A percentile compares a stretch with the other conserved stretches of the same genome.
These are phyloP conservation scores for Fomes fomentarius DNA, from an alignment of 1,284 basidiomycete genomes.

Conservation along the genomic window DNA sequence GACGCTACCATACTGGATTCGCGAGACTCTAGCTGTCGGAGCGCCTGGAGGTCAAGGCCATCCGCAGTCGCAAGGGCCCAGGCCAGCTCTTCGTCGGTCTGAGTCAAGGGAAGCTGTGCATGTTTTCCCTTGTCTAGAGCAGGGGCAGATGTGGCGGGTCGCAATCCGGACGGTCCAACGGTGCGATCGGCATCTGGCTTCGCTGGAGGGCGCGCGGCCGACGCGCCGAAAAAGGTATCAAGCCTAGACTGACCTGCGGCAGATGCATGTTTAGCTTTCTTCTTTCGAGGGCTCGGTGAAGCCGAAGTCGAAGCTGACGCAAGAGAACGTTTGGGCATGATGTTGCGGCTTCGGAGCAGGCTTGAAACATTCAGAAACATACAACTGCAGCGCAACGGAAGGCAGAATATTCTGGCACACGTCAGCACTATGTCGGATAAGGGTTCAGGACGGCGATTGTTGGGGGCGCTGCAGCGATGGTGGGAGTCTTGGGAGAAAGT, in stretches of 20 bases:
- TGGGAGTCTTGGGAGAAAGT: slow-evolving; percentile 3
- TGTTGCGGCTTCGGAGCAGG: background rate
- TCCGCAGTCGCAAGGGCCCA: slow-evolving; percentile 32
- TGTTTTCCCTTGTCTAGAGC: slow-evolving; percentile 2
- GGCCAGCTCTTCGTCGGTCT: slow-evolving; percentile 32
- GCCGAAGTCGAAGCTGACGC: slow-evolving; percentile 17
- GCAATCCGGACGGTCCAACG: slow-evolving; percentile 1
- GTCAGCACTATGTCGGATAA: slow-evolving; percentile 5
- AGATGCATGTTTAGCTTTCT: slow-evolving; percentile 27
- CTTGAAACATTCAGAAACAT: slow-evolving; percentile 4
- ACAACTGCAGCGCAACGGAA: background rate
- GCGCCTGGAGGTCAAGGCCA: slow-evolving; percentile 29
- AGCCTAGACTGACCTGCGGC: slow-evolving; percentile 30
- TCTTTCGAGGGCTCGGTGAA: slow-evolving; percentile 30
- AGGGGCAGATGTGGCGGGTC: background rate
- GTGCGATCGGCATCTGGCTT: background rate
- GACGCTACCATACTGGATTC: slow-evolving; percentile 4
- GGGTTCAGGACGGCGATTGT: background rate
- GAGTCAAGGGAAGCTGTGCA: background rate
- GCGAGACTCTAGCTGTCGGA: slow-evolving; percentile 26
- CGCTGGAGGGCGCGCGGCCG: slow-evolving; percentile 7
- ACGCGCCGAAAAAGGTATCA: slow-evolving; percentile 33
- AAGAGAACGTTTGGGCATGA: slow-evolving; percentile 34
- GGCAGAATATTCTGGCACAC: slow-evolving; percentile 2
- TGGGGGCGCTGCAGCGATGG: background rate